Conservation (phyloP, 371 early-diverging fungal species). For the Lichtheimia ramosa region DNA sequence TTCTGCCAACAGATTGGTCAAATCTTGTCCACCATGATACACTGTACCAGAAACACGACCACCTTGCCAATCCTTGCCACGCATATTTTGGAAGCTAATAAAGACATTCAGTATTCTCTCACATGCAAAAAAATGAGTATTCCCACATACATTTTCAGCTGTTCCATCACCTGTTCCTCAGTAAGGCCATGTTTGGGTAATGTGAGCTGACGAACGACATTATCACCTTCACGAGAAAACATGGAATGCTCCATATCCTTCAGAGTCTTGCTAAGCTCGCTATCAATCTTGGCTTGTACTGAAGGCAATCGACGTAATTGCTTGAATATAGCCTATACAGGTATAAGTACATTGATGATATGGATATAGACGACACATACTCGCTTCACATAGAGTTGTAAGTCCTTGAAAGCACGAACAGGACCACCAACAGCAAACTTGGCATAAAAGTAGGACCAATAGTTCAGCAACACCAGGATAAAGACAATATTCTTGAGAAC, state of each 20-base stretch:
- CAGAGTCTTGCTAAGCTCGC: slow-evolving; percentile 68
- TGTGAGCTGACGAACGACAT: slow-evolving; percentile 53
- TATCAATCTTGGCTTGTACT: slow-evolving; percentile 55
- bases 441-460: slow-evolving; percentile 53
- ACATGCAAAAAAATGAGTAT: not conserved
- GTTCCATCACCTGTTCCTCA: slow-evolving; percentile 57
- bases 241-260: slow-evolving; percentile 76
- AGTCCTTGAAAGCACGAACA: slow-evolving; percentile 47
- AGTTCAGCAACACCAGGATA: slow-evolving; percentile 53
- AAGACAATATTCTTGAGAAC: slow-evolving; percentile 62
- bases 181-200: slow-evolving; percentile 70
- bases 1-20: slow-evolving; percentile 71
- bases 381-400: slow-evolving; percentile 40
- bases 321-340: slow-evolving; percentile 57
- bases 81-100: slow-evolving; percentile 40
- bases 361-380: slow-evolving; percentile 30
- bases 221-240: slow-evolving; percentile 62
- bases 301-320: slow-evolving; percentile 59
- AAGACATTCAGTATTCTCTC: slow-evolving; percentile 12
- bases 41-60: slow-evolving; percentile 91
- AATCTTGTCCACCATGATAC: slow-evolving; percentile 87
- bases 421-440: slow-evolving; percentile 61
- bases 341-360: no score
- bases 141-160: slow-evolving; percentile 53
- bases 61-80: slow-evolving; percentile 76